Evolutionary conservation across 768 basidiomycete genomes (phyloP).

Genomic region (Mycena venus): DNA sequence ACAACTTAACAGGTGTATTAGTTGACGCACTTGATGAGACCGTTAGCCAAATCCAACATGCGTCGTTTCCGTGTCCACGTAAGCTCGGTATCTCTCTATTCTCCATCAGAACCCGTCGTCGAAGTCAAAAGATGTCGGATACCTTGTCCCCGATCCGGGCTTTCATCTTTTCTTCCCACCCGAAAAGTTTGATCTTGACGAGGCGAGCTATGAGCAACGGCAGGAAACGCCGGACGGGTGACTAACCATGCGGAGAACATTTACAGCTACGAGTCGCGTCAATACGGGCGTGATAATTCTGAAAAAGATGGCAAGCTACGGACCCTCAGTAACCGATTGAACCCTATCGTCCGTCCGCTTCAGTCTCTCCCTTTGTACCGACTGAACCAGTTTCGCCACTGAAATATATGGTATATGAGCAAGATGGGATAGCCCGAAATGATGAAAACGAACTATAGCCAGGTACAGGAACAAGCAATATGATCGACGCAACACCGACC

Average conservation of each 20-base stretch:
- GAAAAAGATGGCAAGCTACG: constrained; percentile 41
- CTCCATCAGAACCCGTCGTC: neutral
- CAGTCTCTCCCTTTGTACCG: constrained; percentile 63
- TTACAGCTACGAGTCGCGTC: constrained; percentile 57
- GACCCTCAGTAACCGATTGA: constrained; percentile 72
- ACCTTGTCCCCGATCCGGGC: constrained; percentile 63
- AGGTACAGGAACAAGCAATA: constrained; percentile 65
- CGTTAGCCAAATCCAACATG: constrained; percentile 54
- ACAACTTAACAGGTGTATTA: too few relatives aligned
- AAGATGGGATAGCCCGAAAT: too few relatives aligned
- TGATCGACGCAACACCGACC: too few relatives aligned
- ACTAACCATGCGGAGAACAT: constrained; percentile 76
- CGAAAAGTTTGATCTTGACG: constrained; percentile 62
- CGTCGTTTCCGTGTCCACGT: constrained; percentile 53
- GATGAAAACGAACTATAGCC: constrained; percentile 55
- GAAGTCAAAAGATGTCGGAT: constrained; percentile 41
- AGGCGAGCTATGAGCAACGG: neutral
- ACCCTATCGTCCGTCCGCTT: constrained; percentile 72
- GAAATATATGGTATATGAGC: neutral
- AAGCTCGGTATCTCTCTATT: constrained; percentile 60
- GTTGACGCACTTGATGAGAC: constrained; percentile 41
- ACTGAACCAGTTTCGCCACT: constrained; percentile 25
- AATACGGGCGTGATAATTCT: neutral
- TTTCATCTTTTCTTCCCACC: constrained; percentile 72
- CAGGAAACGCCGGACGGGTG: neutral